A percentile compares a stretch with the other conserved stretches of the same genome.
These are phyloP conservation scores for Tricholoma flavovirens DNA, from an alignment of 768 basidiomycete genomes.

Conservation along the genomic window DNA sequence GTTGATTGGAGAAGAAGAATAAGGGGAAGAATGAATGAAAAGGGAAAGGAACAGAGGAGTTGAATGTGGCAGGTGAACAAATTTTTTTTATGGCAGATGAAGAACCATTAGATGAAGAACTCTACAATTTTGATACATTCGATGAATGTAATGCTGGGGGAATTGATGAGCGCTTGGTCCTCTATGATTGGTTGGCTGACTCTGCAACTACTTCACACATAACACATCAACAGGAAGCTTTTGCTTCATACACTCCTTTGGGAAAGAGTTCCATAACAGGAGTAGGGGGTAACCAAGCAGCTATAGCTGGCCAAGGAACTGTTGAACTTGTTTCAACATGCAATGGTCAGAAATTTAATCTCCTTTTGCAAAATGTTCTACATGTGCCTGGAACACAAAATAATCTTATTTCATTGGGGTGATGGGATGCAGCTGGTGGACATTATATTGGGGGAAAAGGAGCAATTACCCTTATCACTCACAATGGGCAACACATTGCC, in stretches of 20 bases:
- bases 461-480: not conserved
- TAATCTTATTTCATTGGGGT: slow-evolving; percentile 6
- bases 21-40: not conserved
- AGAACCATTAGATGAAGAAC: not conserved
- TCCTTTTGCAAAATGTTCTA: not conserved
- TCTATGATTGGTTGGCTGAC: not conserved
- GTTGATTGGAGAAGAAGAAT: not conserved
- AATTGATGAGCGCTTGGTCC: not conserved
- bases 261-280: too few relatives aligned
- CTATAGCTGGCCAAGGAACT: not conserved
- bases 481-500: not conserved
- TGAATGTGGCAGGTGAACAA: not conserved
- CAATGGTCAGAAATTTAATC: not conserved
- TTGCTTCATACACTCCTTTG: not conserved
- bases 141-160: not conserved
- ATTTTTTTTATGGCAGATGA: not conserved
- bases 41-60: not conserved
- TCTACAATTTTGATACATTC: not conserved
- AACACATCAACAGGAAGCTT: not conserved
- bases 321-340: not conserved
- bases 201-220: not conserved
- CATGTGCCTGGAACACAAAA: not conserved
- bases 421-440: slow-evolving; percentile 7
- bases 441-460: not conserved
- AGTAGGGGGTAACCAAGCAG: too few relatives aligned